Conservation (phyloP, 1,284 basidiomycete species). For the Sporisorium iseilematis-ciliati region DNA sequence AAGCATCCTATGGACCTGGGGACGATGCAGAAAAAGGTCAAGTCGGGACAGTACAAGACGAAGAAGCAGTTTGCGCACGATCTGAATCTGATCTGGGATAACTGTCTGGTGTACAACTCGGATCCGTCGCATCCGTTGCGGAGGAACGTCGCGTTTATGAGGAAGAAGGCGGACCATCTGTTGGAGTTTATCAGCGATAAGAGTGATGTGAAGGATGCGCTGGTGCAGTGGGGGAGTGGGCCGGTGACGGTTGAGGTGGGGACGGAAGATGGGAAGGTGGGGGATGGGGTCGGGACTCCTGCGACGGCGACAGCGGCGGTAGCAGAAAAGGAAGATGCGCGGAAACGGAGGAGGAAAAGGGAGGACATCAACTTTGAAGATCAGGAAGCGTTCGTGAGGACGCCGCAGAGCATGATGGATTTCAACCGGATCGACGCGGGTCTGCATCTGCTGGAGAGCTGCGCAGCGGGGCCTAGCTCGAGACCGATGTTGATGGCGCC, state of each 20-base stretch:
- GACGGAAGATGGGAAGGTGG: background rate
- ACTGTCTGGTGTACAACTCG: slow-evolving; percentile 92
- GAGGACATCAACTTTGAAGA: slow-evolving; percentile 66
- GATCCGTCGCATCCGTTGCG: slow-evolving; percentile 74
- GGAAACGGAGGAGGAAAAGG: slow-evolving; percentile 10
- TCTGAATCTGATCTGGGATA: slow-evolving; percentile 95
- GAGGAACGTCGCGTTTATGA: slow-evolving; percentile 63
- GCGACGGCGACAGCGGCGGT: background rate
- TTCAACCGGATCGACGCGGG: slow-evolving; percentile 53
- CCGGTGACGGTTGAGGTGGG: slow-evolving; percentile 2
- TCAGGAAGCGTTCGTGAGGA: slow-evolving; percentile 80
- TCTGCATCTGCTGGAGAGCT: slow-evolving; percentile 12
- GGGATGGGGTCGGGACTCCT: background rate
- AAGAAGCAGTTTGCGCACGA: slow-evolving; percentile 94
- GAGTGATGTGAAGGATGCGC: slow-evolving; percentile 74
- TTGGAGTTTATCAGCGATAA: slow-evolving; percentile 89
- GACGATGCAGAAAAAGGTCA: slow-evolving; percentile 92
- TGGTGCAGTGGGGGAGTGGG: slow-evolving; percentile 59
- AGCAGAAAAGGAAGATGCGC: slow-evolving; percentile 6
- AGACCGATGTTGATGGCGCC: slow-evolving; percentile 30
- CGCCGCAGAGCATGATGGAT: slow-evolving; percentile 78
- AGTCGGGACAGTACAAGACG: slow-evolving; percentile 86
- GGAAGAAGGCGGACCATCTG: slow-evolving; percentile 73
- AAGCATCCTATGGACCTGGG: slow-evolving; percentile 84
- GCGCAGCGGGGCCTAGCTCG: slow-evolving; percentile 31